These are phyloP conservation scores for Collybiopsis luxurians DNA, from an alignment of 768 basidiomycete genomes.

Conservation along the genomic window DNA sequence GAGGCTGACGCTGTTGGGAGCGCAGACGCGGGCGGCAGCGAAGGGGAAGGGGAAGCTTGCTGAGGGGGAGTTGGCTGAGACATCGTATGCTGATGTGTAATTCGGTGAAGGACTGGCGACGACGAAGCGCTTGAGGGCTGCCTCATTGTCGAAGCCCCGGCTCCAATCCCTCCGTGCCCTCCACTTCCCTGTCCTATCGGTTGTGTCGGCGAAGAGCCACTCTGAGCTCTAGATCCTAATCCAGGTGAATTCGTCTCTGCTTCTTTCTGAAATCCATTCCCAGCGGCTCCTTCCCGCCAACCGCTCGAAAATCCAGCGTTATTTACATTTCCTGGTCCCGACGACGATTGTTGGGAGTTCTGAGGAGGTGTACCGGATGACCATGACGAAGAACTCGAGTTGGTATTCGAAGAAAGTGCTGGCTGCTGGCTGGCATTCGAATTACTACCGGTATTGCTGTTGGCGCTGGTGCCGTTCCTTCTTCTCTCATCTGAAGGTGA, in stretches of 20 bases:
- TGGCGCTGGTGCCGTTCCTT: conserved; percentile 16
- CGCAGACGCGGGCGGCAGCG: not conserved
- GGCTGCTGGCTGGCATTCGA: conserved; percentile 12
- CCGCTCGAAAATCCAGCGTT: conserved; percentile 14
- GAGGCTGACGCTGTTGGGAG: not conserved
- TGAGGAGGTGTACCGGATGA: too few species aligned
- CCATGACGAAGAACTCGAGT: conserved; percentile 11
- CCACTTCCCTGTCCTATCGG: not conserved
- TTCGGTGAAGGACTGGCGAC: not conserved
- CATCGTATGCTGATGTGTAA: not conserved
- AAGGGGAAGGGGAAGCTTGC: not conserved
- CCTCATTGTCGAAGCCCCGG: not conserved
- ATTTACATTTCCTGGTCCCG: not conserved
- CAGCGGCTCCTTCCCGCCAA: conserved; percentile 14
- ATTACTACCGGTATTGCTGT: not conserved
- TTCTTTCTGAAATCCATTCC: conserved; percentile 8
- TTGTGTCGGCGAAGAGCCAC: not conserved
- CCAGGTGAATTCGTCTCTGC: not conserved
- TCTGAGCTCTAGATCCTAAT: not conserved
- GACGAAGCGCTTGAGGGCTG: not conserved
- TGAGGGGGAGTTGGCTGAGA: not conserved
- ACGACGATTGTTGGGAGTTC: too few species aligned
- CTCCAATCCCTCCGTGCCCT: not conserved
- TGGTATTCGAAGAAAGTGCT: conserved; percentile 31
- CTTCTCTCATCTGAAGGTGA: conserved; percentile 58